Base-by-base conservation (phyloP, 345 rosid genomes). In the Dipteronia dyeriana region DNA sequence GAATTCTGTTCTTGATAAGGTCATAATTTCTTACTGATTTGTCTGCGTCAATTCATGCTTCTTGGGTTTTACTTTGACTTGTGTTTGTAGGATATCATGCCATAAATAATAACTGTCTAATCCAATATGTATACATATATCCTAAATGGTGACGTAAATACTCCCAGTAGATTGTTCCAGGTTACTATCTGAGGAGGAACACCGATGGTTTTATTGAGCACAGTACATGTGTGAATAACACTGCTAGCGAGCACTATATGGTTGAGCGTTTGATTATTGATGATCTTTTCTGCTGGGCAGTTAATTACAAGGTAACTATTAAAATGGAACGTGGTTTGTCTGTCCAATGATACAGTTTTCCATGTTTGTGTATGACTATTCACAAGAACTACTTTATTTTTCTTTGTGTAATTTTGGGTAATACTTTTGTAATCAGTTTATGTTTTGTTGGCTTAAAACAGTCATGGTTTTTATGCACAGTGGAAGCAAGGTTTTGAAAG, bases 201-300 rank as follows among this genome's bases (percentile, higher is more conserved):
- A 82, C 71, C 29, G 94, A 91, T 83, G 99, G 99, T 73, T 81
- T 86, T 76, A 84, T 93, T 66, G 98, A 95, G 88, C 68, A 95
- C 77, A 95, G 98, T 82, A 86, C 99, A 70, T 95, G 99, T 51
- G 79, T 90, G 79, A 95, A 95, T 76, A 93, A 95, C 87, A 93
- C 98, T 63, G 99, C 99, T 69, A 95, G 99, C 19, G 99, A 95
- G 88, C 99, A 95, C 85, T 91, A 89, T 78, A 93, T 95, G 99
- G 94, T 88, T 69, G 96, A 90, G 78, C 95, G 98, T 66, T 80
- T 95, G 84, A 91, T 95, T 57, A 54, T 89, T 53, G 98, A 95
- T 81, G 99, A 95, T 84, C 91, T 95, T 76, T 80, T 91, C 72
- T 83, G 80, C 78, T 95, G 99, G 99, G 92, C 84, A 69, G 83